phyloP scores from a whole-genome alignment of 2,329 filamentous ascomycete species.

The Trichoderma lentiforme region DNA sequence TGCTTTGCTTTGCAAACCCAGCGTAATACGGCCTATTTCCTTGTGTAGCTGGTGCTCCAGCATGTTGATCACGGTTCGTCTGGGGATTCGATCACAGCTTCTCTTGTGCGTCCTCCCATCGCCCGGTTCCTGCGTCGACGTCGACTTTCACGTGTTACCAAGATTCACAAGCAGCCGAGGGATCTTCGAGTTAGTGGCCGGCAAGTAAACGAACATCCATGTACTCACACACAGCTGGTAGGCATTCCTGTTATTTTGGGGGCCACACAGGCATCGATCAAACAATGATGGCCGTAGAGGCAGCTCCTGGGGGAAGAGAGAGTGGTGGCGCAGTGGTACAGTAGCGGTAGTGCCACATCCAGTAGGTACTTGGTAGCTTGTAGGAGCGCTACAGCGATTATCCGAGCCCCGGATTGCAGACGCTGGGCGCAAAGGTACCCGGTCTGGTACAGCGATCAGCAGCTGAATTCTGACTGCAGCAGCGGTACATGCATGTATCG shows the following conservation, averaged over 20 bases:
- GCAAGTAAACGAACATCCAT: slow-evolving; percentile 8
- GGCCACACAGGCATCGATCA: background rate
- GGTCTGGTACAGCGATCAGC: background rate
- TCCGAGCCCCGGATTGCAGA: slow-evolving; percentile 1
- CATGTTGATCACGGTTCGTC: background rate
- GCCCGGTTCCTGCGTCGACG: background rate
- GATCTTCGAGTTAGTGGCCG: slow-evolving; percentile 14
- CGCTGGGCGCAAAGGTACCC: background rate
- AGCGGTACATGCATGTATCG: background rate
- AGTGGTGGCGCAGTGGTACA: background rate
- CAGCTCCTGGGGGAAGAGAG: background rate
- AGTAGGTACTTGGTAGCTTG: background rate
- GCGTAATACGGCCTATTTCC: background rate
- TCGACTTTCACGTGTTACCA: slow-evolving; percentile 19
- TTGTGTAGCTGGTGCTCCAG: background rate
- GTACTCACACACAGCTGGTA: background rate
- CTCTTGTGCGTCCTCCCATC: background rate
- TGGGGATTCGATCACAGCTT: background rate
- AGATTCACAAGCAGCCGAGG: slow-evolving; percentile 23
- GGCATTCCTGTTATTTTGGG: background rate
- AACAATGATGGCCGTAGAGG: background rate
- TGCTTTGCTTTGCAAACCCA: background rate
- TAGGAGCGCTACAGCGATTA: background rate
- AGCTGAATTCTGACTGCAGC: background rate
- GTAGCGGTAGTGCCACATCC: background rate